Base-by-base conservation (phyloP, 768 basidiomycete genomes). In the Podaxis sp. region DNA sequence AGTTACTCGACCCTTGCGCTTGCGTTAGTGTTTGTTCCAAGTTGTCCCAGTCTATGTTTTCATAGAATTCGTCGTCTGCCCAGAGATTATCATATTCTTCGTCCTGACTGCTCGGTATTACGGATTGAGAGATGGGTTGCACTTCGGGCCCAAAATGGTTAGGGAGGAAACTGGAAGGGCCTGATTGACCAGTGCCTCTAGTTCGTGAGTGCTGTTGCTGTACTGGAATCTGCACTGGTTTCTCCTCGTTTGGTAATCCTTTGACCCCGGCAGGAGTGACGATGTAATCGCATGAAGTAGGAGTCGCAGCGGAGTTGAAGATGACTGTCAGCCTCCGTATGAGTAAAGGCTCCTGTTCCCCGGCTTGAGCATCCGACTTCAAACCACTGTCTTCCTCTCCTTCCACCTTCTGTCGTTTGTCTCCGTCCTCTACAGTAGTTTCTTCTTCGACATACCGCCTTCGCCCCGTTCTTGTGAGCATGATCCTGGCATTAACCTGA, bases 401-500 rank as follows among this genome's bases (percentile, higher is more conserved):
- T 33, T 30, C 51, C 50, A 15, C 11, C 70, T 40, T 54, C 69
- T 55, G 68, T 55, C 60, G 65, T 62, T 75, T 59, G 44, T 63
- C 30, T 48, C 77, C 64, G 70, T 75, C 12, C 66, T 40, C 36
- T 30, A 65, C 13, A 65, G 55, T n/a, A 68, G 70, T 52, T 66
- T 65, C 61, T 17, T 78, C 78, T 59, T 79, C 74, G 28, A 90
- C 70, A 62, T 86, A 79, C 51, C 85, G 80, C 61, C 89, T 81
- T 64, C 93, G 79, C 10, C 84, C 84, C 0, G 95, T 95, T 33
- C 93, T 84, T 49, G 83, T 84, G 56, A 97, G 82, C 81, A 96
- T 88, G 51, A 98, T 82, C 24, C 96, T 84, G 3, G 82, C 83
- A 67, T 96, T 96, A 61, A 99, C 80, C 69, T 93, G 90, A 73